phyloP scores from a whole-genome alignment of 164 flowering plant species.

The Chloranthus sessilifolius region DNA sequence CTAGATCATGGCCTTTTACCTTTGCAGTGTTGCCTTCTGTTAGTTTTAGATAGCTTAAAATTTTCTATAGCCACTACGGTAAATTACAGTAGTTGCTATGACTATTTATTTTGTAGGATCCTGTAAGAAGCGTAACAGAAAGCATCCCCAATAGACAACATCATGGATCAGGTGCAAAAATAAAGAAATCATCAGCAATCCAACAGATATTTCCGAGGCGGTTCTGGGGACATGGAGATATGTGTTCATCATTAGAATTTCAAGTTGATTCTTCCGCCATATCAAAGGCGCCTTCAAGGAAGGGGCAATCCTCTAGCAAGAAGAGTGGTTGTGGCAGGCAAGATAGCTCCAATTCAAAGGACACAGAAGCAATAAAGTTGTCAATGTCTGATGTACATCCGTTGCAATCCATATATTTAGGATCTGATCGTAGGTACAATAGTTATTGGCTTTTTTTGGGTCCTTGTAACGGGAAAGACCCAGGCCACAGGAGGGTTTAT shows the following conservation, averaged over 20 bases:
- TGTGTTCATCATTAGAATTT: too few species aligned
- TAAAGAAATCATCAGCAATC: conserved; percentile 54
- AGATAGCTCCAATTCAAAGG: conserved; percentile 8
- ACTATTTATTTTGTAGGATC: conserved; percentile 41
- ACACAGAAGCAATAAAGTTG: conserved; percentile 17
- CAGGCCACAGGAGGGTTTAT: conserved; percentile 85
- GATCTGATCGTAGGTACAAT: conserved; percentile 94
- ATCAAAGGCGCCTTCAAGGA: conserved; percentile 58
- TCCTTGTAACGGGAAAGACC: conserved; percentile 73
- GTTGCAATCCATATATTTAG: conserved; percentile 78
- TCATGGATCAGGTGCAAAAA: conserved; percentile 74
- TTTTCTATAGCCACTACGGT: too few species aligned
- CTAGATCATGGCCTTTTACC: too few species aligned
- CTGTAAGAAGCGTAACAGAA: conserved; percentile 21
- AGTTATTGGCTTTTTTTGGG: conserved; percentile 98
- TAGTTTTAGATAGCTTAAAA: too few species aligned
- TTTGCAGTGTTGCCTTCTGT: too few species aligned
- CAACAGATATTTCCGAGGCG: conserved; percentile 18
- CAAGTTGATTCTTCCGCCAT: too few species aligned
- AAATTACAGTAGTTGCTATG: neutral
- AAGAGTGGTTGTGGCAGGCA: conserved; percentile 4
- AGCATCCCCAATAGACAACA: conserved; percentile 25
- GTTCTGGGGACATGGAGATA: conserved; percentile 20
- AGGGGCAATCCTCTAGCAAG: conserved; percentile 21
- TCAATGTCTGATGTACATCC: conserved; percentile 43